Percentiles rank a stretch among this genome's conserved stretches.
phyloP scores from a whole-genome alignment of 1,284 basidiomycete genomes.

The Cerioporus squamosus region DNA sequence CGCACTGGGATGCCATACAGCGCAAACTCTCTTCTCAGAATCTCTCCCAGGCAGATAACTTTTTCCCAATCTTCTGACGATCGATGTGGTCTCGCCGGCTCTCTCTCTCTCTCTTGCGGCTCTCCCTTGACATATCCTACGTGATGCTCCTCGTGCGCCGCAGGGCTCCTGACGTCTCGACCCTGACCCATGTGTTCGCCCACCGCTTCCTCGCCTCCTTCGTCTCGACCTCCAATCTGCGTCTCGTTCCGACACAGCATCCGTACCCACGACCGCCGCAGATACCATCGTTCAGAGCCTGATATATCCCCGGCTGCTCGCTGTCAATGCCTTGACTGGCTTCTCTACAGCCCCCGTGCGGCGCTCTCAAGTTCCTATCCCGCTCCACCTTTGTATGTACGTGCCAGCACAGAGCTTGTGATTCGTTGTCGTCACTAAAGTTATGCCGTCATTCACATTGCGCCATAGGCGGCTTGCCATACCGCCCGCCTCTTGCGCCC shows the following conservation, averaged over 20 bases:
- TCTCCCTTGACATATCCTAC: not conserved
- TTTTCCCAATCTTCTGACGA: conserved; percentile 7
- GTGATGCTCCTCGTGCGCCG: conserved; percentile 1
- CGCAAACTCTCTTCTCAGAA: conserved; percentile 13
- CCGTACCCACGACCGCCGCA: conserved; percentile 6
- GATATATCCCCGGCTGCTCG: conserved; percentile 12
- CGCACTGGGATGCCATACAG: conserved; percentile 2
- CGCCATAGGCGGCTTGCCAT: not conserved
- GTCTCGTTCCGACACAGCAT: conserved; percentile 17
- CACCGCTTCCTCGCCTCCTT: conserved; percentile 6
- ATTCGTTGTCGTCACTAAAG: conserved; percentile 5
- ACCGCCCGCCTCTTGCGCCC: not conserved
- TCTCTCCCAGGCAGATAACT: conserved; percentile 9
- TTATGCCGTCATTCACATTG: conserved; percentile 11
- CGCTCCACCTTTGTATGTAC: conserved; percentile 12
- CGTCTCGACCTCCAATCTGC: conserved; percentile 21
- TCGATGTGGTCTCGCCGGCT: conserved; percentile 11
- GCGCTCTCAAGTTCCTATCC: conserved; percentile 5
- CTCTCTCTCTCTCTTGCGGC: not conserved
- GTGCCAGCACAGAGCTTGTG: conserved; percentile 1
- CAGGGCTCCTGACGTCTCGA: conserved; percentile 9
- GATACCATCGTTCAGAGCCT: conserved; percentile 7
- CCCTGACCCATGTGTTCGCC: conserved; percentile 3
- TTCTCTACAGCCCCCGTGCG: conserved; percentile 16
- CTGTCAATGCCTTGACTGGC: conserved; percentile 7